A percentile compares a stretch with the other conserved stretches of the same genome.
Evolutionary conservation across 495 filamentous ascomycete species (phyloP).

Genomic region (Penicillium lagena): DNA sequence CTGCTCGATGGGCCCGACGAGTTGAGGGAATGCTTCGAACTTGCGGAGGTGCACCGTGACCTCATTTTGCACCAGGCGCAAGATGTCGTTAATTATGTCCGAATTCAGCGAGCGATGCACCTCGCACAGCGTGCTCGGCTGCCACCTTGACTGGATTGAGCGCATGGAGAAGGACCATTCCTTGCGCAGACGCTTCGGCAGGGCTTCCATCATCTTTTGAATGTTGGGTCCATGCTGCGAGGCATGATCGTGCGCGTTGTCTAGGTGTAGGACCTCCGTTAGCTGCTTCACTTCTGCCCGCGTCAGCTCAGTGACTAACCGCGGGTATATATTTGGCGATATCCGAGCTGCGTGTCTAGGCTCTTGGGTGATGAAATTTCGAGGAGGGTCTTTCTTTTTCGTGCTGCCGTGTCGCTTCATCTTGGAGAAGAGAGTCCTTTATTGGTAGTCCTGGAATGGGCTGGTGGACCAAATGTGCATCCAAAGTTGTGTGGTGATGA

Average conservation of each 20-base stretch:
- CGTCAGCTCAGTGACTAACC: slow-evolving; percentile 12
- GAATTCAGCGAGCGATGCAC: slow-evolving; percentile 18
- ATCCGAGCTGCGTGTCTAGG: not conserved
- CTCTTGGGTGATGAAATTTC: not conserved
- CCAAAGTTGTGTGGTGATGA: no score
- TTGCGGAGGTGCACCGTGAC: slow-evolving; percentile 19
- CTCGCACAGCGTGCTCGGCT: slow-evolving; percentile 1
- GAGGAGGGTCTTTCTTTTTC: no score
- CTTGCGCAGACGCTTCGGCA: slow-evolving; percentile 12
- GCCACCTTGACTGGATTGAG: not conserved
- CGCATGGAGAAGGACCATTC: not conserved
- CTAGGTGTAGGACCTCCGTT: slow-evolving; percentile 17
- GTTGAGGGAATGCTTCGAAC: slow-evolving; percentile 15
- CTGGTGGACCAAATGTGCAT: no score
- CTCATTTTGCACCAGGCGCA: slow-evolving; percentile 19
- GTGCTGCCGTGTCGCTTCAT: no score
- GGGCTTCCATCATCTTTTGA: slow-evolving; percentile 3
- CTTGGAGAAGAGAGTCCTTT: no score
- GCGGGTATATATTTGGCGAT: slow-evolving; percentile 8
- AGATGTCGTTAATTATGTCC: slow-evolving; percentile 12
- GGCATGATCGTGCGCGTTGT: not conserved
- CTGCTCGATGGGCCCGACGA: slow-evolving; percentile 3
- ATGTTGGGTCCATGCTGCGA: not conserved
- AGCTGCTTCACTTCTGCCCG: slow-evolving; percentile 14
- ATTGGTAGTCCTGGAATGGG: no score